A percentile compares a stretch with the other conserved stretches of the same genome.
Evolutionary conservation across 108 stramenopile genomes (phyloP).

Genomic region (Cyclotella choctawhatcheeana): DNA sequence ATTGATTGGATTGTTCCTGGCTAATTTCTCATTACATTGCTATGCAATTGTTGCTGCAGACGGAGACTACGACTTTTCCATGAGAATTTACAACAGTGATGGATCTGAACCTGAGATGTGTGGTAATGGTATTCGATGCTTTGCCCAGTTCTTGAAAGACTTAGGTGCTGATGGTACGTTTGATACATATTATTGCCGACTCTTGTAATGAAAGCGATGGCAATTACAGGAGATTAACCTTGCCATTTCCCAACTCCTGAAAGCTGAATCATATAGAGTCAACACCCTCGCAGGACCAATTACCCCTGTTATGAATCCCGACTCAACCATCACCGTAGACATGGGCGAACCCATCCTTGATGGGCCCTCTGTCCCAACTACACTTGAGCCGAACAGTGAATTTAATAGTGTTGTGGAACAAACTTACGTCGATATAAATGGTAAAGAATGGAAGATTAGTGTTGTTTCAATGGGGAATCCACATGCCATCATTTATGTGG

Average conservation of each 20-base stretch:
- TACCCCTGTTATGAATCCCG: slow-evolving; percentile 92
- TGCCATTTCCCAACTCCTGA: too few relatives aligned
- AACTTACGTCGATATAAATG: slow-evolving; percentile 72
- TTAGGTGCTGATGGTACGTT: slow-evolving; percentile 80
- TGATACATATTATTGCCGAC: neutral
- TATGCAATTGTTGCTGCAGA: slow-evolving; percentile 4
- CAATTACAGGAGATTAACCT: too few relatives aligned
- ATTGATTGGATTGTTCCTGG: too few relatives aligned
- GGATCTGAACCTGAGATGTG: slow-evolving; percentile 98
- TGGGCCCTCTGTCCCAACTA: slow-evolving; percentile 89
- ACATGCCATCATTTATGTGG: slow-evolving; percentile 94
- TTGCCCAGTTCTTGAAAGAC: slow-evolving; percentile 93
- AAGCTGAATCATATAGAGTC: slow-evolving; percentile 81
- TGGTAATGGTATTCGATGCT: slow-evolving; percentile 98
- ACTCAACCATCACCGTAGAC: slow-evolving; percentile 93
- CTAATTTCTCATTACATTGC: neutral
- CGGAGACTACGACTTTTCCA: slow-evolving; percentile 90
- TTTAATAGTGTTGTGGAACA: slow-evolving; percentile 86
- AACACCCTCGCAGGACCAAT: slow-evolving; percentile 94
- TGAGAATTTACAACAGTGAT: slow-evolving; percentile 97
- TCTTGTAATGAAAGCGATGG: too few relatives aligned
- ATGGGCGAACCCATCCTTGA: slow-evolving; percentile 94
- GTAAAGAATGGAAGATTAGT: slow-evolving; percentile 90
- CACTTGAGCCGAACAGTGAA: slow-evolving; percentile 80
- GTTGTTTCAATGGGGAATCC: slow-evolving; percentile 98